Percentiles rank a stretch among this genome's conserved stretches.
Evolutionary conservation across 495 filamentous ascomycete genomes (phyloP).

Genomic region (Tetracladium marchalianum): DNA sequence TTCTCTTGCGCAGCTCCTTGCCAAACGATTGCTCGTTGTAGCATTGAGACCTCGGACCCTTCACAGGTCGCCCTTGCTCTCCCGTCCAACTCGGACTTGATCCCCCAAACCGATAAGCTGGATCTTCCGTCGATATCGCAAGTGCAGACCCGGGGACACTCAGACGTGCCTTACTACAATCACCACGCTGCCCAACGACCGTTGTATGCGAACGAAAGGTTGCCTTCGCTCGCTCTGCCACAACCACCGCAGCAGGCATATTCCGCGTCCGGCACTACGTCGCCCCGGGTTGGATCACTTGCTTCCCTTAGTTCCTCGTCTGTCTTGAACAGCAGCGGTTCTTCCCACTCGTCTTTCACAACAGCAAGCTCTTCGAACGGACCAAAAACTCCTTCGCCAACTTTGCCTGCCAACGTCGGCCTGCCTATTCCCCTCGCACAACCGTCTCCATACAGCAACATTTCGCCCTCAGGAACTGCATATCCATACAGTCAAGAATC

Average conservation of each 20-base stretch:
- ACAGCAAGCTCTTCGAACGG: slow-evolving; percentile 46
- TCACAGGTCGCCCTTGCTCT: neutral
- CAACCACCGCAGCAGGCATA: slow-evolving; percentile 49
- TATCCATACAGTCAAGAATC: slow-evolving; percentile 35
- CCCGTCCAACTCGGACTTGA: slow-evolving; percentile 18
- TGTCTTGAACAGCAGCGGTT: slow-evolving; percentile 34
- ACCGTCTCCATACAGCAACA: slow-evolving; percentile 40
- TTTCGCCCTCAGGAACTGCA: slow-evolving; percentile 30
- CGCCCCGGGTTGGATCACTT: slow-evolving; percentile 60
- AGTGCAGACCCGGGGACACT: slow-evolving; percentile 78
- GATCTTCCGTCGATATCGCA: slow-evolving; percentile 91
- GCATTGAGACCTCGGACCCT: too few relatives aligned
- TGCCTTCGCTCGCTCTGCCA: slow-evolving; percentile 66
- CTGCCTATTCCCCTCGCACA: slow-evolving; percentile 35
- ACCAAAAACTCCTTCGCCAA: slow-evolving; percentile 47
- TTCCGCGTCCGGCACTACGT: slow-evolving; percentile 51
- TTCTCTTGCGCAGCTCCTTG: too few relatives aligned
- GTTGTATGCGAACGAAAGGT: slow-evolving; percentile 60
- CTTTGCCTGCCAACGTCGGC: slow-evolving; percentile 29
- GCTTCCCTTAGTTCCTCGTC: slow-evolving; percentile 36
- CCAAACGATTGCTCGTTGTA: too few relatives aligned
- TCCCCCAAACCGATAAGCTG: slow-evolving; percentile 81
- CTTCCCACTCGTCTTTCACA: slow-evolving; percentile 41
- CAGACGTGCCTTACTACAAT: slow-evolving; percentile 70
- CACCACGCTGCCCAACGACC: slow-evolving; percentile 59